Base-by-base conservation (phyloP, 495 filamentous ascomycete genomes). In the Trichoderma gamsii region DNA sequence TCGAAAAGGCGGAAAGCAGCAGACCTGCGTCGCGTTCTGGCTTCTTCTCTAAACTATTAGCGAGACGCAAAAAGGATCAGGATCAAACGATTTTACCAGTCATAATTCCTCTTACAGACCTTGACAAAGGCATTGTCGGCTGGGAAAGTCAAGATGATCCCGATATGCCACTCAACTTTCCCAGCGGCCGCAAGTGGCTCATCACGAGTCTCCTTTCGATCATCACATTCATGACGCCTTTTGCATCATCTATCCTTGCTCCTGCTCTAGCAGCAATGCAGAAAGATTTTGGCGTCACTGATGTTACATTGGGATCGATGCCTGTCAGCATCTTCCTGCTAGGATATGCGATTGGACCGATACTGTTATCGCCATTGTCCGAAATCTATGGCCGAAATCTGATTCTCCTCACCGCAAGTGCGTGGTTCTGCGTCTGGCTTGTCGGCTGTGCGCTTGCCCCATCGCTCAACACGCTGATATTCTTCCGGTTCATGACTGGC, bases 131-230 rank as follows among this genome's bases (percentile, higher is more conserved):
- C 51, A 25, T 67, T 35, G 23, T 88, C 29, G 85, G 84, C 1
- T 89, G 87, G 86, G 84, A 88, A 52, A 80, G 80, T 11, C 82
- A 84, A 67, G 82, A 89, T 64, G 90, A 93, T 70, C 88, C 88
- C 0, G 78, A 85, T 56, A 90, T 92, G 77, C 90, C 90, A 5
- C 81, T 87, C 73, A 93, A 94, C 75, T 91, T 88, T 71, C 73
- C 84, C 0, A 68, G 71, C 0, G 70, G 76, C 49, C 80, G 82
- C 65, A 96, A 96, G 78, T 93, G 89, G 88, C 68, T 87, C 0
- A 82, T 90, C 63, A 88, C 93, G 0, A 82, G 86, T 69, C 78
- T 87, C n/a, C 77, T 89, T 67, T 70, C 77, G 25, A 64, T 66
- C 68, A 85, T 86, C 68, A 88, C 86, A 9, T 81, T 90, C 67